phyloP scores from a whole-genome alignment of 1,284 basidiomycete species.

The Hortiboletus rubellus region DNA sequence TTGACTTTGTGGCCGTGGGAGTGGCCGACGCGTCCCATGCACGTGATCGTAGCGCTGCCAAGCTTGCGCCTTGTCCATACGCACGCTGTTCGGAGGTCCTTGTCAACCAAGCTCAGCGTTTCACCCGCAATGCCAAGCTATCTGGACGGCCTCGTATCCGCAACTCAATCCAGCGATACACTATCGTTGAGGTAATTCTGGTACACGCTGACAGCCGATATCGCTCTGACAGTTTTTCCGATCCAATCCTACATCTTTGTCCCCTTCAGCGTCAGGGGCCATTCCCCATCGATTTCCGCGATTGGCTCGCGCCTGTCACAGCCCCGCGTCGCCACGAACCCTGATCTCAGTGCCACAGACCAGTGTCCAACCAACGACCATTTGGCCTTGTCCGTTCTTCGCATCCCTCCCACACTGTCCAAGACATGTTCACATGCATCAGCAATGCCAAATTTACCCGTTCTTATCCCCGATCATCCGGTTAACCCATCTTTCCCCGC shows the following conservation, averaged over 20 bases:
- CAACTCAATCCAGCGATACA: slow-evolving; percentile 10
- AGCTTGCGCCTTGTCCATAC: no score
- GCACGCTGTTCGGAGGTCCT: neutral
- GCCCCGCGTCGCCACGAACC: neutral
- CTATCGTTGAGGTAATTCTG: slow-evolving; percentile 15
- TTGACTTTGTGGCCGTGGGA: slow-evolving; percentile 27
- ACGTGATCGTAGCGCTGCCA: slow-evolving; percentile 17
- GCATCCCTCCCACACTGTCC: slow-evolving; percentile 11
- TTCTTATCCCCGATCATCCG: slow-evolving; percentile 9
- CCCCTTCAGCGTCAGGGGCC: neutral
- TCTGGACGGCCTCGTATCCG: neutral
- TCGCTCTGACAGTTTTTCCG: slow-evolving; percentile 15
- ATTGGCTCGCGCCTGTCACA: neutral
- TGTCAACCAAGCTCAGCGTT: slow-evolving; percentile 15
- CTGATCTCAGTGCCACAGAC: neutral
- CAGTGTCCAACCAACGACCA: neutral
- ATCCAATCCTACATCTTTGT: slow-evolving; percentile 3
- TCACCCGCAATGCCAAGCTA: slow-evolving; percentile 3
- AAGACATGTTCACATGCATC: neutral
- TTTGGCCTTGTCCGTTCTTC: neutral
- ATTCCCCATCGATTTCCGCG: neutral
- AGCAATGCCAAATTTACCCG: slow-evolving; percentile 7
- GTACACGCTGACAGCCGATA: slow-evolving; percentile 9
- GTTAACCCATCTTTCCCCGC: slow-evolving; percentile 27
- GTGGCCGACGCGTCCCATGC: slow-evolving; percentile 27